Evolutionary conservation across 148 eudicot genomes (phyloP).

Genomic region (Heliamphora exappendiculata): DNA sequence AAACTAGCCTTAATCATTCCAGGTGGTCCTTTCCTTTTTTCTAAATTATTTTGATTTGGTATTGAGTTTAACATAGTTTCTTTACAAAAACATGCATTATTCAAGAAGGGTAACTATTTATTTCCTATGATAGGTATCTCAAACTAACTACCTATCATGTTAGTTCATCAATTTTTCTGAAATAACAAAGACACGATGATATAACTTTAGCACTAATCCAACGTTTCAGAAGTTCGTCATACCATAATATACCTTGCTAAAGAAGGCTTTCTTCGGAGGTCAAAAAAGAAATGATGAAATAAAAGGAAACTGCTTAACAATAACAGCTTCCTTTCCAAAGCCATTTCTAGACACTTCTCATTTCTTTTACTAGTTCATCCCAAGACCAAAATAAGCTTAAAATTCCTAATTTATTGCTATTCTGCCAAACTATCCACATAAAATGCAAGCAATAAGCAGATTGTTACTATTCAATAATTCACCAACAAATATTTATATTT

Average conservation of each 20-base stretch:
- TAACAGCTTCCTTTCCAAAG: background rate
- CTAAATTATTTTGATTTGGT: background rate
- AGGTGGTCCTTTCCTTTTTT: background rate
- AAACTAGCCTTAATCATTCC: background rate
- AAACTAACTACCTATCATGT: background rate
- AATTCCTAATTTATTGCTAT: background rate
- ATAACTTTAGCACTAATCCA: background rate
- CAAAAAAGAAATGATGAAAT: background rate
- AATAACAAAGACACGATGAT: background rate
- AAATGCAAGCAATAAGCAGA: background rate
- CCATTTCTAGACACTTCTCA: slow-evolving; percentile 1
- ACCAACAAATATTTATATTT: background rate
- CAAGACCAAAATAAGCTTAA: background rate
- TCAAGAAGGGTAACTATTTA: background rate
- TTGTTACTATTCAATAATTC: background rate
- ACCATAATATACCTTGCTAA: background rate
- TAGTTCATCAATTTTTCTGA: background rate
- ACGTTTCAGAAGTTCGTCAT: background rate
- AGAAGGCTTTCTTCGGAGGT: background rate
- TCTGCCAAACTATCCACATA: background rate
- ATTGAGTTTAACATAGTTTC: background rate
- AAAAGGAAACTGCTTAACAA: background rate
- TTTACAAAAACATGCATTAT: background rate
- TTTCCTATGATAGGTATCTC: background rate
- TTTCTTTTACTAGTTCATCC: background rate